phyloP scores from a whole-genome alignment of 164 flowering plant genomes.

The Aristolochia contorta region DNA sequence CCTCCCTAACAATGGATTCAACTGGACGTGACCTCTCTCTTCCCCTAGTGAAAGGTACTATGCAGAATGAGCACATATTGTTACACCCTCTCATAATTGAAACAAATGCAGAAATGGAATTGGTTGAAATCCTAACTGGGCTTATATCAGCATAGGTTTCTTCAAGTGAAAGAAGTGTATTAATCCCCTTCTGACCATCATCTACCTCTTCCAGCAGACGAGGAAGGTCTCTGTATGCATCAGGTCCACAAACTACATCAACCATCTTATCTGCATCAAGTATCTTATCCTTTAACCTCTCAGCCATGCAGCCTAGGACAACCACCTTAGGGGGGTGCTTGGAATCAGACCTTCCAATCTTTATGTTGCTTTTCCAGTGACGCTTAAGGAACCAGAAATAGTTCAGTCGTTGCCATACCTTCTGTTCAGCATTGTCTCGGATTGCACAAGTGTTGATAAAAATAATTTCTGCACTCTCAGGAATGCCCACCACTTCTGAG shows the following conservation, averaged over 20 bases:
- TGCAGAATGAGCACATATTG: constrained; percentile 97
- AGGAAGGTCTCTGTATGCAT: constrained; percentile 94
- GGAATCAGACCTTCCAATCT: constrained; percentile 72
- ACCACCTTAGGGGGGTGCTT: constrained; percentile 87
- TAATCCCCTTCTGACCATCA: constrained; percentile 90
- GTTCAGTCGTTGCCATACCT: constrained; percentile 94
- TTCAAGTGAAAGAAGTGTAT: constrained; percentile 94
- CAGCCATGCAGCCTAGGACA: constrained; percentile 98
- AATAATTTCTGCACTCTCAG: constrained; percentile 93
- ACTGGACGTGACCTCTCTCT: constrained; percentile 94
- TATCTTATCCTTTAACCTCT: constrained; percentile 92
- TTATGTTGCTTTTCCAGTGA: constrained; percentile 84
- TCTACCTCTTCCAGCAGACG: constrained; percentile 84
- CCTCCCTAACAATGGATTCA: constrained; percentile 87
- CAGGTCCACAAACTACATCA: constrained; percentile 98
- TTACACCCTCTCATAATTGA: constrained; percentile 99
- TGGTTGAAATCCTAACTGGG: constrained; percentile 79
- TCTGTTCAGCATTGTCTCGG: constrained; percentile 96
- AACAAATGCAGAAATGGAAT: constrained; percentile 82
- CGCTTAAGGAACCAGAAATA: constrained; percentile 98
- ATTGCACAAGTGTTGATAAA: constrained; percentile 96
- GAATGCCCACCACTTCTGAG: constrained; percentile 56
- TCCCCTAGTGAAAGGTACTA: constrained; percentile 94
- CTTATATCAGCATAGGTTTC: constrained; percentile 97
- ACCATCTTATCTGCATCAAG: constrained; percentile 99